phyloP scores from a whole-genome alignment of 2,329 filamentous ascomycete genomes.

The Nannizziopsis barbatae region DNA sequence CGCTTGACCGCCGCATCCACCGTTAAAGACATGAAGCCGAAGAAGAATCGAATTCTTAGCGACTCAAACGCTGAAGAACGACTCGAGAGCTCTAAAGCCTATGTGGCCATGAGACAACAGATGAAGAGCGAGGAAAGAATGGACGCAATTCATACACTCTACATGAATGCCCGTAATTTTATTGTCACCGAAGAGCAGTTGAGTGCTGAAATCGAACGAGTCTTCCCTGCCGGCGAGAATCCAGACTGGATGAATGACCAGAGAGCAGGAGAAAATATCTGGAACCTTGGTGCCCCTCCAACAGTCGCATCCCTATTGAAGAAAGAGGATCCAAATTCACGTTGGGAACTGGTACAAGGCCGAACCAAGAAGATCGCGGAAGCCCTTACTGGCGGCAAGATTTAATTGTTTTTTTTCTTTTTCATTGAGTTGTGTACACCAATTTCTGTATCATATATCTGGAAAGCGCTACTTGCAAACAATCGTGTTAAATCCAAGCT shows the following conservation, averaged over 20 bases:
- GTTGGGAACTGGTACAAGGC: conserved; percentile 40
- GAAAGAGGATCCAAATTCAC: conserved; percentile 25
- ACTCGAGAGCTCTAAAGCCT: conserved; percentile 34
- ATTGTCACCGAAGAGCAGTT: conserved; percentile 75
- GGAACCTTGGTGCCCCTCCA: conserved; percentile 41
- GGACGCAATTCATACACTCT: conserved; percentile 71
- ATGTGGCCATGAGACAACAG: conserved; percentile 35
- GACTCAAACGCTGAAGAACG: conserved; percentile 54
- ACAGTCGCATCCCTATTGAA: conserved; percentile 25
- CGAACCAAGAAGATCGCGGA: conserved; percentile 55
- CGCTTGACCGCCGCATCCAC: conserved; percentile 61
- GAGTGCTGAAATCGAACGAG: conserved; percentile 56
- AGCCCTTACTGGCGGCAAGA: conserved; percentile 55
- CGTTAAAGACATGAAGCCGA: conserved; percentile 39
- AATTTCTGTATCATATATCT: conserved; percentile 5
- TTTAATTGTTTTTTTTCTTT: not conserved
- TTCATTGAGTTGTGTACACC: not conserved
- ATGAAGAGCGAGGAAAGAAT: conserved; percentile 50
- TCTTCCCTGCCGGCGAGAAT: conserved; percentile 56
- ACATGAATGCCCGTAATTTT: conserved; percentile 77
- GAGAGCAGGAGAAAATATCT: conserved; percentile 38
- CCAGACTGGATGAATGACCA: conserved; percentile 34
- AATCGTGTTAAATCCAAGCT: too few species aligned
- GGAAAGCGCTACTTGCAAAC: too few species aligned
- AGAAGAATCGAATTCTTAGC: conserved; percentile 43